These are phyloP conservation scores for Meyerozyma smithsonii DNA, from an alignment of 1,139 yeast species.

Conservation along the genomic window DNA sequence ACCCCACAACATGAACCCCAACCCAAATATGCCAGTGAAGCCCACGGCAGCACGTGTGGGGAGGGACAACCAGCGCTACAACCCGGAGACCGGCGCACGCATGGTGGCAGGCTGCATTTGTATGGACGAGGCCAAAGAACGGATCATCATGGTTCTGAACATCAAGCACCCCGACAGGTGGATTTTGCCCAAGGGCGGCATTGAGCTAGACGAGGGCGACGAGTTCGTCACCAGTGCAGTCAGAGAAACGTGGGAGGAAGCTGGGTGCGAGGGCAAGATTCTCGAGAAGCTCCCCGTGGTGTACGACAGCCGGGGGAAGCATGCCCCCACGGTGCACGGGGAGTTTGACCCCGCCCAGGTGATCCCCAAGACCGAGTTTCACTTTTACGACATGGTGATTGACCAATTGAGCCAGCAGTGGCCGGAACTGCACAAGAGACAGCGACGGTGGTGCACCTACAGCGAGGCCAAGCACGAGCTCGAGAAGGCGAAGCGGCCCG, in stretches of 20 bases:
- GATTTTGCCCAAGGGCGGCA: constrained; percentile 96
- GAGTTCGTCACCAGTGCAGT: constrained; percentile 54
- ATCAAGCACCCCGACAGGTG: constrained; percentile 62
- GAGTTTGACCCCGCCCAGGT: constrained; percentile 36
- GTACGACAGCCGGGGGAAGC: constrained; percentile 63
- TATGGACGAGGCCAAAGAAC: constrained; percentile 48
- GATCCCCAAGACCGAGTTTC: constrained; percentile 74
- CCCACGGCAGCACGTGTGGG: constrained; percentile 29
- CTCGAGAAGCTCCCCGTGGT: constrained; percentile 55
- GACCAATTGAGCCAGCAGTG: constrained; percentile 53
- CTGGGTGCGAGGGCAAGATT: constrained; percentile 75
- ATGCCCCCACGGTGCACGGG: constrained; percentile 46
- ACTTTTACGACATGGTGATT: constrained; percentile 73
- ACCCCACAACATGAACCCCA: constrained; percentile 7
- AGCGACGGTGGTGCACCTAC: constrained; percentile 72
- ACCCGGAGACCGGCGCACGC: constrained; percentile 63
- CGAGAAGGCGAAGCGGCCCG: constrained; percentile 57
- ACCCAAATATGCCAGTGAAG: constrained; percentile 16
- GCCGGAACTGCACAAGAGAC: constrained; percentile 67
- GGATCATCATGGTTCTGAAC: constrained; percentile 76
- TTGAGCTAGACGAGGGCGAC: constrained; percentile 77
- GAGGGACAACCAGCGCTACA: constrained; percentile 37
- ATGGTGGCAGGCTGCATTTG: constrained; percentile 90
- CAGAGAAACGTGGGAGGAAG: constrained; percentile 98
- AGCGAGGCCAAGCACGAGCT: constrained; percentile 69